Evolutionary conservation across 495 filamentous ascomycete genomes (phyloP).

Genomic region (Sporormia fimetaria): DNA sequence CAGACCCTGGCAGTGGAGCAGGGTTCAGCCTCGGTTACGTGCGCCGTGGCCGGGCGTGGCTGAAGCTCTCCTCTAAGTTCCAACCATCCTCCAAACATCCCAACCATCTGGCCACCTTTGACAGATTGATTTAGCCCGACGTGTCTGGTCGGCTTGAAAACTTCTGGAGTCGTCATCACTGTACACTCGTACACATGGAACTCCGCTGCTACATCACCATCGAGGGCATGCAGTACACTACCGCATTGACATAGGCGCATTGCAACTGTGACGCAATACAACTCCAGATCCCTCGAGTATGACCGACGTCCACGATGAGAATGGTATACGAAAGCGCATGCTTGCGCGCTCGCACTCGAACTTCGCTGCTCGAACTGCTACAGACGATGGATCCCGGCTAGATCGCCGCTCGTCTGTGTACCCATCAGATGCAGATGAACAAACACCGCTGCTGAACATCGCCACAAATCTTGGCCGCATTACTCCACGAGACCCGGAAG

Average conservation of each 20-base stretch:
- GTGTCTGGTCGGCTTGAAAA: neutral
- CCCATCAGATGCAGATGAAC: slow-evolving; percentile 16
- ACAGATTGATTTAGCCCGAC: no score
- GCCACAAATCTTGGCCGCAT: slow-evolving; percentile 1
- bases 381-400: slow-evolving; percentile 44
- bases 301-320: slow-evolving; percentile 8
- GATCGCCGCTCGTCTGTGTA: slow-evolving; percentile 30
- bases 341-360: slow-evolving; percentile 38
- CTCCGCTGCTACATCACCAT: neutral
- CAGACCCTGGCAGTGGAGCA: no score
- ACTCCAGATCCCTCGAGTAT: slow-evolving; percentile 2
- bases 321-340: slow-evolving; percentile 12
- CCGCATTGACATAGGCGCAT: slow-evolving; percentile 12
- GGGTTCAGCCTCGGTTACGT: no score
- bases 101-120: no score
- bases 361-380: slow-evolving; percentile 45
- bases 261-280: slow-evolving; percentile 10
- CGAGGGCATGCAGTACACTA: slow-evolving; percentile 7
- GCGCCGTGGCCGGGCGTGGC: no score
- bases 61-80: no score
- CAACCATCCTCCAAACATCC: no score
- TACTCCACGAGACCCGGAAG: neutral
- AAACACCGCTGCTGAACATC: slow-evolving; percentile 16
- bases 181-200: neutral
- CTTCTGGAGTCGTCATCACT: slow-evolving; percentile 1